Evolutionary conservation across 192 early-diverging fungal genomes (phyloP).

Genomic region (Chytriomyces sp.): DNA sequence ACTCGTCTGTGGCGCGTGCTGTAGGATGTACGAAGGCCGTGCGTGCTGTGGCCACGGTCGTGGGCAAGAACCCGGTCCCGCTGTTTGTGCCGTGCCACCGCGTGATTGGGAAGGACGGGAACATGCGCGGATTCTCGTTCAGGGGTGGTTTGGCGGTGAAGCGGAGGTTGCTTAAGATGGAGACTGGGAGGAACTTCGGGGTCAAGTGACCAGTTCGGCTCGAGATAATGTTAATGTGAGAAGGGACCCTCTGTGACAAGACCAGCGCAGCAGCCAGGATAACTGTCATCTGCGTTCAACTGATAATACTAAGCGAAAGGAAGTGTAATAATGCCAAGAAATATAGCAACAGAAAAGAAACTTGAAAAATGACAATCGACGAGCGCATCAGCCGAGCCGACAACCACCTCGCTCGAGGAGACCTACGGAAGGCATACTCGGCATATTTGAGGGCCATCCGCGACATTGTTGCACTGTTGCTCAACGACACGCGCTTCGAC

Average conservation of each 20-base stretch:
- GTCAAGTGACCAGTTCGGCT: not conserved
- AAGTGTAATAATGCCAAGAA: not conserved
- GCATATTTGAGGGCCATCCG: slow-evolving; percentile 28
- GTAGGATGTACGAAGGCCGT: not conserved
- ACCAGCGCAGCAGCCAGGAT: too few relatives aligned
- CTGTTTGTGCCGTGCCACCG: slow-evolving; percentile 28
- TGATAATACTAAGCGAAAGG: not conserved
- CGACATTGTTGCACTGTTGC: slow-evolving; percentile 15
- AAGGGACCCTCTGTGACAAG: too few relatives aligned
- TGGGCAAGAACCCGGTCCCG: slow-evolving; percentile 11
- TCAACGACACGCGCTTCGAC: slow-evolving; percentile 14
- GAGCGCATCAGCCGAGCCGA: slow-evolving; percentile 23
- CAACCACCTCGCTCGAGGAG: slow-evolving; percentile 21
- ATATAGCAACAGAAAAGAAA: not conserved
- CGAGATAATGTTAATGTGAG: not conserved
- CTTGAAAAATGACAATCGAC: slow-evolving; percentile 14
- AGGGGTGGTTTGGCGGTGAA: slow-evolving; percentile 19
- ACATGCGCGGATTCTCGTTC: slow-evolving; percentile 26
- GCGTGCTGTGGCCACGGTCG: slow-evolving; percentile 12
- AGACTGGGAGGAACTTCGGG: not conserved
- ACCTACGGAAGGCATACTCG: slow-evolving; percentile 12
- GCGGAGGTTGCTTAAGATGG: slow-evolving; percentile 13
- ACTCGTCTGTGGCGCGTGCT: slow-evolving; percentile 12
- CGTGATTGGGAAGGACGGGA: slow-evolving; percentile 19
- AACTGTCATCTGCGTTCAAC: not conserved